Evolutionary conservation across 2,329 filamentous ascomycete genomes (phyloP).

Genomic region (Bipolaris gigantea): DNA sequence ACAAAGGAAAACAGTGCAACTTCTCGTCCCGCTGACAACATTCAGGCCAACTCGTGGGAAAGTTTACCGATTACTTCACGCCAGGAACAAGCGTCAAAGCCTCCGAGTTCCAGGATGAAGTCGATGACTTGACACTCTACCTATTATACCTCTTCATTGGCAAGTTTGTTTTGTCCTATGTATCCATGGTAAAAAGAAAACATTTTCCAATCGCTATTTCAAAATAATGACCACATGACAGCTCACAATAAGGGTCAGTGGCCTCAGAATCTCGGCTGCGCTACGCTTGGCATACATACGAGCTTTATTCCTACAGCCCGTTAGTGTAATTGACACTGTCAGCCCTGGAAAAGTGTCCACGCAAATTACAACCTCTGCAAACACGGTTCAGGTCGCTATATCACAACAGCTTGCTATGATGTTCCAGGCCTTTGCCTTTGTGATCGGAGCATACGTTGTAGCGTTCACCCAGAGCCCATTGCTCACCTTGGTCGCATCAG

Average conservation of each 20-base stretch:
- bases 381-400: conserved; percentile 58
- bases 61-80: conserved; percentile 60
- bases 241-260: conserved; percentile 54
- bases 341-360: conserved; percentile 55
- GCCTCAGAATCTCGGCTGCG: conserved; percentile 55
- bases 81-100: conserved; percentile 49
- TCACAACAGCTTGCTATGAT: conserved; percentile 57
- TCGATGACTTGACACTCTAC: conserved; percentile 45
- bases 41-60: conserved; percentile 49
- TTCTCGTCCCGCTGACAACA: not conserved
- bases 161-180: conserved; percentile 40
- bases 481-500: conserved; percentile 55
- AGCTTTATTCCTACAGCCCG: conserved; percentile 54
- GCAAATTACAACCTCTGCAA: conserved; percentile 57
- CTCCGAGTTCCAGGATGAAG: conserved; percentile 53
- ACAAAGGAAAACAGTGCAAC: conserved; percentile 35
- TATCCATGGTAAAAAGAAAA: conserved; percentile 33
- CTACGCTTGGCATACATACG: conserved; percentile 55
- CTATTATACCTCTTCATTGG: conserved; percentile 43
- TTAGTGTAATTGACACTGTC: conserved; percentile 53
- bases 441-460: conserved; percentile 46
- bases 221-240: conserved; percentile 22
- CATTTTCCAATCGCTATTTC: not conserved
- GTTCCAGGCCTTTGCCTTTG: conserved; percentile 43
- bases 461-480: conserved; percentile 57